phyloP scores from a whole-genome alignment of 2,329 filamentous ascomycete genomes.

The Ceratocystis variospora region DNA sequence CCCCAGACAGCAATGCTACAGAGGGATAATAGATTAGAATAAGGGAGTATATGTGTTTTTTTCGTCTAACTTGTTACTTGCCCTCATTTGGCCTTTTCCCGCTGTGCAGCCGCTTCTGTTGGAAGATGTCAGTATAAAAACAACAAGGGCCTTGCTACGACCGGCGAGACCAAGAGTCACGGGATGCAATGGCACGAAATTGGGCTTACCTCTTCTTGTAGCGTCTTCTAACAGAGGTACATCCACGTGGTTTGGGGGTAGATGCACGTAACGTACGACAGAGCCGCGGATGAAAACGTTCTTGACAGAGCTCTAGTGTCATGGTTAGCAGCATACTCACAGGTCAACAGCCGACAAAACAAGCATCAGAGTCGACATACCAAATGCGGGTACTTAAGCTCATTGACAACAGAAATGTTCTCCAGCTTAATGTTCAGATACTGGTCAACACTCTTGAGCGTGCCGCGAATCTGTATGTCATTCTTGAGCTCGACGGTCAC shows the following conservation, averaged over 20 bases:
- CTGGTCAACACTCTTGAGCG: conserved; percentile 93
- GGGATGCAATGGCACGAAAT: background rate
- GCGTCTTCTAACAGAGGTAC: conserved; percentile 81
- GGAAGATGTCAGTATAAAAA: conserved; percentile 1
- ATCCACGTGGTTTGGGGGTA: conserved; percentile 71
- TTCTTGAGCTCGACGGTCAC: conserved; percentile 99
- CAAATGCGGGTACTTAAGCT: conserved; percentile 88
- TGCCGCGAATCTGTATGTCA: conserved; percentile 92
- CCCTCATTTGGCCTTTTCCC: conserved; percentile 40
- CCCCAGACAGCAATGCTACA: conserved; percentile 7
- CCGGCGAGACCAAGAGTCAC: too few species aligned
- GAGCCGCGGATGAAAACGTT: conserved; percentile 93
- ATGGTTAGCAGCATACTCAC: background rate
- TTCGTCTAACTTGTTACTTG: background rate
- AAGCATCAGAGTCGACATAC: conserved; percentile 33
- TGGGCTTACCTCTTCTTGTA: conserved; percentile 58
- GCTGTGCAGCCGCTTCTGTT: conserved; percentile 44
- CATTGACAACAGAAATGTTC: conserved; percentile 82
- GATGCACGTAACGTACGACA: conserved; percentile 82
- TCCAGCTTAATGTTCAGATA: conserved; percentile 99
- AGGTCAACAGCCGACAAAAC: background rate
- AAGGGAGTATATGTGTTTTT: background rate
- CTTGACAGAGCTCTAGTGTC: conserved; percentile 56
- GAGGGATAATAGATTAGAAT: conserved; percentile 8
- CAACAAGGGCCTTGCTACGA: background rate